Base-by-base conservation (phyloP, 2,329 filamentous ascomycete species). In the Phyllosticta paracitricarpa region DNA sequence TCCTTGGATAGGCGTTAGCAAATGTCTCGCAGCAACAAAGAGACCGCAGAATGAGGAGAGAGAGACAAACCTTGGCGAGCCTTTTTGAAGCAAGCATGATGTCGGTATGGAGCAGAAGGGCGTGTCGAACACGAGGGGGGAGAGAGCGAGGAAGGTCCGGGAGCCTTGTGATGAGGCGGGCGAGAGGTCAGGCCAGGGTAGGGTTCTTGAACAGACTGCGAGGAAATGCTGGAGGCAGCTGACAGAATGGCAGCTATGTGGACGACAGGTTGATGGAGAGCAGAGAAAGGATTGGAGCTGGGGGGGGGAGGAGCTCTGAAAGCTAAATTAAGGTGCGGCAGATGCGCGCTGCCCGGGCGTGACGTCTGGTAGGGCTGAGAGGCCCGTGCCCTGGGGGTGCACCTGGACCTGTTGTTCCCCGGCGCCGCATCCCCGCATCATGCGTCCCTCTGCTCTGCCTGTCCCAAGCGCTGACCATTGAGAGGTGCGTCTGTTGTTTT, bases 1-100 rank as follows among this genome's bases (percentile, higher is more conserved):
- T 62, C 56, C 58, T 53, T 33, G 2, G 12, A 17, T 25, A 25
- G 19, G 4, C 7, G n/a, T 33, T 30, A 12, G 40, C 26, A 6
- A 57, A 35, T 30, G 2, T 52, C 48, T 35, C 2, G 26, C 8
- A 12, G 5, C 8, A 28, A 33, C 10, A 40, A n/a, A 48, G 40
- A 48, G n/a, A 7, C 12, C n/a, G 40, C 40, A 19, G 17, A 7
- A n/a, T n/a, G 6, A 48, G 14, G 40, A 17, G 14, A 24, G 26
- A 25, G 26, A 1, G 28, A 30, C 40, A 3, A 33, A 61, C 84
- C 70, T 86, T 87, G 54, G 77, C 75, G 64, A 87, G 71, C 51
- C 84, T 77, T 71, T 85, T 85, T 19, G 78, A 75, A 59, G 82
- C 81, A 65, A 83, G 78, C 75, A 77, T 78, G 61, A 48, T 66